Conservation (phyloP, 169 alveolate species). For the Plasmodium gaboni region DNA sequence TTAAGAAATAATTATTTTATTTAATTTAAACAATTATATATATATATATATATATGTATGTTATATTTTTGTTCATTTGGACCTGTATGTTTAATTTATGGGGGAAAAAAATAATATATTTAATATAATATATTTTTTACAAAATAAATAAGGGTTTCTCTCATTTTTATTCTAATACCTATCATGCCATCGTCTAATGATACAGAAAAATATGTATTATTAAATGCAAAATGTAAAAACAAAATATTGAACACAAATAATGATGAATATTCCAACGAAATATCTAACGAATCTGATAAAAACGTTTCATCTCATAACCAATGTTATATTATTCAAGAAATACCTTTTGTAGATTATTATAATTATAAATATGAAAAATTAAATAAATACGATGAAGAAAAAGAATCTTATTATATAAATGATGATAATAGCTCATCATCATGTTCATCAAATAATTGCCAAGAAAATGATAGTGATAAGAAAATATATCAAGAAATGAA, state of each 20-base stretch:
- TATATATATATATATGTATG: too few relatives aligned
- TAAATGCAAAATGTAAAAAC: background rate
- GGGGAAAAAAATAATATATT: too few relatives aligned
- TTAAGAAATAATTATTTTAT: too few relatives aligned
- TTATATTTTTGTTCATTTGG: too few relatives aligned
- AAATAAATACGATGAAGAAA: constrained; percentile 4
- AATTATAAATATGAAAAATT: constrained; percentile 51
- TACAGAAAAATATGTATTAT: background rate
- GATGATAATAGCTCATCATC: constrained; percentile 19
- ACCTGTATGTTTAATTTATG: too few relatives aligned
- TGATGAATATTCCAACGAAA: background rate
- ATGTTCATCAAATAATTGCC: background rate
- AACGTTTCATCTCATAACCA: background rate
- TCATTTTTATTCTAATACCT: too few relatives aligned
- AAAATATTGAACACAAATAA: background rate
- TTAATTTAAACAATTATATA: too few relatives aligned
- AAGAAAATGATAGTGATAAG: background rate
- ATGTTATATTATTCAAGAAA: constrained; percentile 46
- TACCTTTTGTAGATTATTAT: constrained; percentile 47
- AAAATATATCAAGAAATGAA: background rate
- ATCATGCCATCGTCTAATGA: background rate
- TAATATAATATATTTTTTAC: too few relatives aligned
- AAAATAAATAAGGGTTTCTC: too few relatives aligned
- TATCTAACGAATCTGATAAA: background rate
- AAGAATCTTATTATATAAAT: constrained; percentile 17